phyloP scores from a whole-genome alignment of 2,329 filamentous ascomycete genomes.

The Fusarium pseudograminearum region DNA sequence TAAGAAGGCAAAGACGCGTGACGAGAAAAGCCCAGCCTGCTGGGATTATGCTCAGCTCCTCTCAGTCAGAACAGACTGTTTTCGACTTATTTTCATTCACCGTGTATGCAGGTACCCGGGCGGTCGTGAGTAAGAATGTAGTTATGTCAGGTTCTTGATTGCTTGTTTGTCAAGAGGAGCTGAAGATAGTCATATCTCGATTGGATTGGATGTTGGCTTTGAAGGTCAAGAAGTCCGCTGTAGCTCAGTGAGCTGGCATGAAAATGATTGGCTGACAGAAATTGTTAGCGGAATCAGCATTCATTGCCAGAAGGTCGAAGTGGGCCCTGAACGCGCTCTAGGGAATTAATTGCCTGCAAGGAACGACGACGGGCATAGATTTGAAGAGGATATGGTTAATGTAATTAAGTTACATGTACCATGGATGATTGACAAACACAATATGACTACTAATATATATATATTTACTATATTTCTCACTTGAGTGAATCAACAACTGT shows the following conservation, averaged over 20 bases:
- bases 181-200: slow-evolving; percentile 19
- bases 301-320: background rate
- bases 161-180: slow-evolving; percentile 11
- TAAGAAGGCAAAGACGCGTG: slow-evolving; percentile 37
- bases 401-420: background rate
- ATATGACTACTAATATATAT: no score
- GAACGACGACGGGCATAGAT: background rate
- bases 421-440: no score
- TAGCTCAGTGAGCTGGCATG: slow-evolving; percentile 25
- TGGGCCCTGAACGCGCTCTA: slow-evolving; percentile 22
- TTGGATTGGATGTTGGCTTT: slow-evolving; percentile 26
- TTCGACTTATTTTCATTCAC: slow-evolving; percentile 25
- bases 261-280: slow-evolving; percentile 29
- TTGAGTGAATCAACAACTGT: no score
- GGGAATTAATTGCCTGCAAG: slow-evolving; percentile 17
- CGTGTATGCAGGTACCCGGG: slow-evolving; percentile 1
- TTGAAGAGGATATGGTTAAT: background rate
- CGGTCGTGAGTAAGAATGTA: slow-evolving; percentile 1
- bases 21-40: slow-evolving; percentile 41
- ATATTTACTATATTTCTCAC: background rate
- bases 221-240: slow-evolving; percentile 12
- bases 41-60: slow-evolving; percentile 29
- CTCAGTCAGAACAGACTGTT: slow-evolving; percentile 3
- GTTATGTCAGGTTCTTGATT: slow-evolving; percentile 3
- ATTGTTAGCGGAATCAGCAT: slow-evolving; percentile 37